A percentile compares a stretch with the other conserved stretches of the same genome.
Conservation (phyloP, 108 stramenopile species). For the Cylindrotheca fusiformis region DNA sequence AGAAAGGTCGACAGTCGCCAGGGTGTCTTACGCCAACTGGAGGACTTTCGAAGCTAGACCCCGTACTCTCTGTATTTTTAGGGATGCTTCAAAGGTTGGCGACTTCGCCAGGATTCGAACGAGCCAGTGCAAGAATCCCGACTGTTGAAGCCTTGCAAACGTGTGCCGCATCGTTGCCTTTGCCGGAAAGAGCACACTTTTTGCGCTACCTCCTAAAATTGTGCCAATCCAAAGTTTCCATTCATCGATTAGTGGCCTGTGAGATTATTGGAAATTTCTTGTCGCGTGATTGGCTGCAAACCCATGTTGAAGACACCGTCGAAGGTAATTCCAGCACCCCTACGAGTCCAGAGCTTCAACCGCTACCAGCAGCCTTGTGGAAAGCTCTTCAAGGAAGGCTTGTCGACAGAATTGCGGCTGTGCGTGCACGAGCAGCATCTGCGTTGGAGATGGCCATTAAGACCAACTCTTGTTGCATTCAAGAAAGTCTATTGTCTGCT, state of each 20-base stretch:
- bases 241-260: conserved; percentile 67
- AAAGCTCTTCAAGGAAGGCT: conserved; percentile 60
- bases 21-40: background rate
- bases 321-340: conserved; percentile 1
- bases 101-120: conserved; percentile 60
- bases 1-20: conserved; percentile 10
- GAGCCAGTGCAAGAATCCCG: conserved; percentile 46
- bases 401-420: conserved; percentile 66
- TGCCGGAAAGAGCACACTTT: conserved; percentile 46
- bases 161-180: conserved; percentile 47
- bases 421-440: conserved; percentile 65
- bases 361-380: conserved; percentile 42
- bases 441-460: conserved; percentile 45
- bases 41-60: conserved; percentile 17
- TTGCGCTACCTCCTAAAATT: conserved; percentile 60
- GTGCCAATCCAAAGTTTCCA: conserved; percentile 64
- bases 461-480: conserved; percentile 18
- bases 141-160: conserved; percentile 33
- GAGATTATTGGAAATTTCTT: conserved; percentile 66
- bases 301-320: conserved; percentile 22
- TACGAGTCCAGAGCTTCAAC: conserved; percentile 1
- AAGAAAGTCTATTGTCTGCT: conserved; percentile 27
- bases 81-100: conserved; percentile 77
- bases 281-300: conserved; percentile 47
- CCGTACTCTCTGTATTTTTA: conserved; percentile 49